A percentile compares a stretch with the other conserved stretches of the same genome.
Evolutionary conservation across 768 basidiomycete genomes (phyloP).

Genomic region (Kondoa malvinella): DNA sequence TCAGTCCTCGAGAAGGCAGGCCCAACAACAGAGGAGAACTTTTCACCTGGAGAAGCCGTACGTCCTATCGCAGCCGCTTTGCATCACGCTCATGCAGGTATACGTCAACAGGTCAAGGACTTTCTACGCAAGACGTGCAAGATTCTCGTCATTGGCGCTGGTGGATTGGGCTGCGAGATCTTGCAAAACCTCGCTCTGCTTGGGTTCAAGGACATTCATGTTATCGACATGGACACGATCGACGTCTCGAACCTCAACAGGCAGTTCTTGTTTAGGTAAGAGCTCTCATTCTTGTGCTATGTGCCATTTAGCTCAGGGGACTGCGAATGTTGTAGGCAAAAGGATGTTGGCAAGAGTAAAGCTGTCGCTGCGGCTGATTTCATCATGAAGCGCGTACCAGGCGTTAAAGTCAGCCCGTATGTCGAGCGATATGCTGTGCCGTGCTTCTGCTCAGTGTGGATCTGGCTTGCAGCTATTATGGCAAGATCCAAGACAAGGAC

Average conservation of each 20-base stretch:
- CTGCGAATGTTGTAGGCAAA: slow-evolving; percentile 39
- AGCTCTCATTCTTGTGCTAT: slow-evolving; percentile 14
- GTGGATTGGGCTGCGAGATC: slow-evolving; percentile 91
- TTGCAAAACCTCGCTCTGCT: slow-evolving; percentile 86
- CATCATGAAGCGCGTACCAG: slow-evolving; percentile 88
- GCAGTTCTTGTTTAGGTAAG: slow-evolving; percentile 87
- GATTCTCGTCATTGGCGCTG: slow-evolving; percentile 93
- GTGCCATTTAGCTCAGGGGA: background rate
- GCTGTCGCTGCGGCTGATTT: slow-evolving; percentile 87
- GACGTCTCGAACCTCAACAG: slow-evolving; percentile 97
- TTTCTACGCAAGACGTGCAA: slow-evolving; percentile 72
- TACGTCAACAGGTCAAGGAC: slow-evolving; percentile 12
- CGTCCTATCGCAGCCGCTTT: background rate
- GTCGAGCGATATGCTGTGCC: slow-evolving; percentile 33
- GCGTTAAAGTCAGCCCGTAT: slow-evolving; percentile 89
- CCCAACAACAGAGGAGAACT: slow-evolving; percentile 19
- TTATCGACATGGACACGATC: slow-evolving; percentile 99
- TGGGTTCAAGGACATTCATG: slow-evolving; percentile 96
- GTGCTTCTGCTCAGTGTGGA: background rate
- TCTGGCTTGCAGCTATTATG: slow-evolving; percentile 51
- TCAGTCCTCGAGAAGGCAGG: slow-evolving; percentile 16
- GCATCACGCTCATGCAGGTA: background rate
- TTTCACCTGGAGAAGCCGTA: slow-evolving; percentile 14
- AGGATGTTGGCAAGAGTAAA: slow-evolving; percentile 87
- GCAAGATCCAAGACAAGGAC: slow-evolving; percentile 95